Base-by-base conservation (phyloP, 208 protist species). In the Zelonia costaricensis region DNA sequence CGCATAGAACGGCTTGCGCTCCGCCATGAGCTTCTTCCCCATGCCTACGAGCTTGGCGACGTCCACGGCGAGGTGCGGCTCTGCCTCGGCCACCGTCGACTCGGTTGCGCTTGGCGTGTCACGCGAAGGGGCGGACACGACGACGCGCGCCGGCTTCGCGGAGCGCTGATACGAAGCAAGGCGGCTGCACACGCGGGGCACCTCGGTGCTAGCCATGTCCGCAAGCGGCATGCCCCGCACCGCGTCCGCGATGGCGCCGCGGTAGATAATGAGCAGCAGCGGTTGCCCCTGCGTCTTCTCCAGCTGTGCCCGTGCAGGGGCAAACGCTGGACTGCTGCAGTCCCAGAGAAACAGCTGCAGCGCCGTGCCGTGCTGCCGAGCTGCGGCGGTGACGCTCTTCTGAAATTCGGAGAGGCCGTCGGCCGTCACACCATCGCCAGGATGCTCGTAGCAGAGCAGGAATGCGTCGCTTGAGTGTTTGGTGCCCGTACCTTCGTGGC, bases 361-460 rank as follows among this genome's bases (percentile, higher is more conserved):
- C 4, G 54, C 43, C 3, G 66, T 28, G 10, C 27, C 33, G 65
- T 76, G 52, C 43, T 53, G 8, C 38, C 40, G 57, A 4, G 53
- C 69, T 0, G 74, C 66, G 13, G 56, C 27, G n/a, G 61, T 45
- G 25, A 90, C 76, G 35, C 60, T 27, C 2, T 53, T 9, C 28
- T 83, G 54, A 22, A 95, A 77, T 0, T 16, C 15, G n/a, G 20
- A 6, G 27, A 92, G 69, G 12, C 48, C 57, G 9, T 69, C 65
- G 9, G 57, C 4, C 1, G 73, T 82, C 18, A 95, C 73, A 4
- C 20, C 51, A 47, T 92, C 88, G 35, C 40, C 46, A 5, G 74
- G 56, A 3, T 62, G 40, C 46, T 95, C 88, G 61, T 91, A 90
- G 68, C 83, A 95, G 9, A 95, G 46, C 33, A 95, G 43, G 30